These are phyloP conservation scores for Clathrospora elynae DNA, from an alignment of 2,329 filamentous ascomycete species.

Conservation along the genomic window DNA sequence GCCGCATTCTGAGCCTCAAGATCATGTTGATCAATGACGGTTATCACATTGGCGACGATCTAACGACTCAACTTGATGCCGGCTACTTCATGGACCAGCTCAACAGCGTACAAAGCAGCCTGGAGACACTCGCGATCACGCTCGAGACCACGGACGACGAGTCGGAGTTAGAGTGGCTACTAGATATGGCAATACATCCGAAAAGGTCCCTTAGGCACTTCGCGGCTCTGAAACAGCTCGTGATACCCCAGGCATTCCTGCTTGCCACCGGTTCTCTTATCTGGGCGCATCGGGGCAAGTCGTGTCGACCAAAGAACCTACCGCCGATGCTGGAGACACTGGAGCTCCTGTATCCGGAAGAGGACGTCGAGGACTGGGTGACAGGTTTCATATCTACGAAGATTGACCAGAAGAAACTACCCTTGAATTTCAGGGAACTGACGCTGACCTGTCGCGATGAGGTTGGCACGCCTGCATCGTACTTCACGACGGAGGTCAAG, in stretches of 20 bases:
- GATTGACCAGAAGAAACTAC: too few species aligned
- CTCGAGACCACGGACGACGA: constrained; percentile 20
- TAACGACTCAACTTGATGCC: constrained; percentile 16
- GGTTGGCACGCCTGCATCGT: constrained; percentile 8
- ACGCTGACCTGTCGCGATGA: constrained; percentile 22
- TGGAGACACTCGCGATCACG: constrained; percentile 21
- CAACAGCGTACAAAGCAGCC: constrained; percentile 7
- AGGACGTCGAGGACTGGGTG: constrained; percentile 15
- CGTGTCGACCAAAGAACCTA: constrained; percentile 11
- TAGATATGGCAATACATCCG: constrained; percentile 15
- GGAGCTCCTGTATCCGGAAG: constrained; percentile 21
- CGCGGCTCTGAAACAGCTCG: constrained; percentile 14
- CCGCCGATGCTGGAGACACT: constrained; percentile 22
- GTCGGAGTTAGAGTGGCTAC: constrained; percentile 19
- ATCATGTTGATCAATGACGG: constrained; percentile 25
- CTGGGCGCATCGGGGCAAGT: not conserved
- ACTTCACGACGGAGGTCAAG: constrained; percentile 11
- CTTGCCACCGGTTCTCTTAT: not conserved
- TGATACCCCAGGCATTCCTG: constrained; percentile 25
- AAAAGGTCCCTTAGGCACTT: constrained; percentile 17
- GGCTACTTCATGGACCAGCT: constrained; percentile 26
- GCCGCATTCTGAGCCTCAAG: constrained; percentile 17
- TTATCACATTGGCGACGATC: constrained; percentile 20
- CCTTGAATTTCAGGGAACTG: constrained; percentile 10
- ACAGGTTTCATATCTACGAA: constrained; percentile 1